phyloP scores from a whole-genome alignment of 164 flowering plant genomes.

The Chimonanthus salicifolius region DNA sequence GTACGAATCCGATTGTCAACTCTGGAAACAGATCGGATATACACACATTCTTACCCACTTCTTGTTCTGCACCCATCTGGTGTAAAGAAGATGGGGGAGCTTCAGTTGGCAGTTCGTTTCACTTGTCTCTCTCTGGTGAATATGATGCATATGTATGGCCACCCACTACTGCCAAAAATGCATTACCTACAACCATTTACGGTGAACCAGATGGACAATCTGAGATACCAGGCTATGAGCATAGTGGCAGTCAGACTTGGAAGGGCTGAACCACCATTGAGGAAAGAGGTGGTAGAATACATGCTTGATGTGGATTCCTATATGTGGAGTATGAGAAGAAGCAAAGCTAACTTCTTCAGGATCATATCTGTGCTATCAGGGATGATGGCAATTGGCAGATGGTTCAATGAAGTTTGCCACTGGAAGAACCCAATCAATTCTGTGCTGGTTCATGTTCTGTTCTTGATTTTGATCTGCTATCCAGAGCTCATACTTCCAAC shows the following conservation, averaged over 20 bases:
- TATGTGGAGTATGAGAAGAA: constrained; percentile 45
- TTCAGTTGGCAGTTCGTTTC: constrained; percentile 53
- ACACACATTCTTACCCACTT: constrained; percentile 52
- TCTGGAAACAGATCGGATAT: constrained; percentile 38
- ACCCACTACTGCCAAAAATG: constrained; percentile 42
- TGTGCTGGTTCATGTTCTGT: constrained; percentile 30
- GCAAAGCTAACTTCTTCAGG: constrained; percentile 43
- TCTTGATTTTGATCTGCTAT: constrained; percentile 21
- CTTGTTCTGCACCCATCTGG: constrained; percentile 37
- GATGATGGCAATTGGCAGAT: constrained; percentile 18
- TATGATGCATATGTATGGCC: constrained; percentile 29
- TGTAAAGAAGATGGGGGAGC: constrained; percentile 57
- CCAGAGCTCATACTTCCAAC: constrained; percentile 38
- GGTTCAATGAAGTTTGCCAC: constrained; percentile 30
- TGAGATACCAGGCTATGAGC: constrained; percentile 39
- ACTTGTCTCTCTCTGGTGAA: constrained; percentile 29
- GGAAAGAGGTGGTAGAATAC: constrained; percentile 51
- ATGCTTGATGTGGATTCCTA: constrained; percentile 50
- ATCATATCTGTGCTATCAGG: constrained; percentile 23
- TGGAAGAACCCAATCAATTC: constrained; percentile 46
- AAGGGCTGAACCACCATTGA: constrained; percentile 52
- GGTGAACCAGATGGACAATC: constrained; percentile 27
- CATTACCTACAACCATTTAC: constrained; percentile 44
- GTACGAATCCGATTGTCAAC: constrained; percentile 51
- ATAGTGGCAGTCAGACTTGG: constrained; percentile 30